Conservation (phyloP, 1,284 basidiomycete species). For the Coriolopsis trogii region DNA sequence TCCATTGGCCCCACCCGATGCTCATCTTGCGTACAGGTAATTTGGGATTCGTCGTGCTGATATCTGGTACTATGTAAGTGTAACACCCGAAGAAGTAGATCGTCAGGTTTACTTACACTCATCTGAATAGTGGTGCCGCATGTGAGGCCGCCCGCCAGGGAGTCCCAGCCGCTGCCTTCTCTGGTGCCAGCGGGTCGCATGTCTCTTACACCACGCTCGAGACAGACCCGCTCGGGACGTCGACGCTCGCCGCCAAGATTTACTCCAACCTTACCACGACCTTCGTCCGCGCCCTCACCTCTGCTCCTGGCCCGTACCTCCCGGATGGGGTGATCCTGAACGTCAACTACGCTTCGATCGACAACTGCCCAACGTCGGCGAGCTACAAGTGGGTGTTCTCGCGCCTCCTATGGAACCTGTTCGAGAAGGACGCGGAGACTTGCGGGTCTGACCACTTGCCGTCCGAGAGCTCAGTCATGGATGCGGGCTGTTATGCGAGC, state of each 20-base stretch:
- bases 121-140: conserved; percentile 46
- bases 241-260: conserved; percentile 41
- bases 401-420: conserved; percentile 37
- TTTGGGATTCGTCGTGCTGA: conserved; percentile 16
- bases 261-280: conserved; percentile 47
- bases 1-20: too few relatives aligned
- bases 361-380: conserved; percentile 40
- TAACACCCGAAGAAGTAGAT: conserved; percentile 6
- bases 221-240: conserved; percentile 34
- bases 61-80: conserved; percentile 29
- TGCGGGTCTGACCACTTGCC: conserved; percentile 48
- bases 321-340: conserved; percentile 47
- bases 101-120: conserved; percentile 1
- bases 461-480: conserved; percentile 42
- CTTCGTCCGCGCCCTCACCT: conserved; percentile 43
- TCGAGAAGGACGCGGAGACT: conserved; percentile 42
- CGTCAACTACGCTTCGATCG: conserved; percentile 52
- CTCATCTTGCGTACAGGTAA: too few relatives aligned
- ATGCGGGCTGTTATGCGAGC: conserved; percentile 45
- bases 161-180: conserved; percentile 54
- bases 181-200: conserved; percentile 42
- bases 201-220: conserved; percentile 51
- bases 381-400: conserved; percentile 51
- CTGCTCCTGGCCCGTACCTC: conserved; percentile 37
- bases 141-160: conserved; percentile 48